These are phyloP conservation scores for Euphorbia peplus DNA, from an alignment of 345 rosid species.

Conservation along the genomic window DNA sequence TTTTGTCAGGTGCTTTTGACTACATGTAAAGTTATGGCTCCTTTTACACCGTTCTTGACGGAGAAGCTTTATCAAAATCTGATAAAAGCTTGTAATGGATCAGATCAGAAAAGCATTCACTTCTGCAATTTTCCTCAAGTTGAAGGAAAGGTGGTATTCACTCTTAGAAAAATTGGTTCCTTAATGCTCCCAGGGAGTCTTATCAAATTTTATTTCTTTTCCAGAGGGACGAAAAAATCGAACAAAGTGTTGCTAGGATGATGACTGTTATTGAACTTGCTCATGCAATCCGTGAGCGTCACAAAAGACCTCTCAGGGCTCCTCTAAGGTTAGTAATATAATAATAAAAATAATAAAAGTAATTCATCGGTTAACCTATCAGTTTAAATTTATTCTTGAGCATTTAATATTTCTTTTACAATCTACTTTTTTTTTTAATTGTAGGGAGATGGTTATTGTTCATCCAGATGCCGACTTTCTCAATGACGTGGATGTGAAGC, in stretches of 20 bases:
- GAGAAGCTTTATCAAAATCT: slow-evolving; percentile 87
- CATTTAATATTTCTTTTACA: slow-evolving; percentile 5
- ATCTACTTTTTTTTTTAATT: slow-evolving; percentile 16
- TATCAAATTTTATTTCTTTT: too few relatives aligned
- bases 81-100: slow-evolving; percentile 60
- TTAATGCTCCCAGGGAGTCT: too few relatives aligned
- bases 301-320: slow-evolving; percentile 78
- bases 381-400: not conserved
- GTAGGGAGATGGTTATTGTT: slow-evolving; percentile 83
- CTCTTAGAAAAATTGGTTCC: too few relatives aligned
- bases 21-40: slow-evolving; percentile 93
- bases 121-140: slow-evolving; percentile 70
- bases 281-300: slow-evolving; percentile 86
- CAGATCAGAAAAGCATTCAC: slow-evolving; percentile 88
- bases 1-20: slow-evolving; percentile 75
- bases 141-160: slow-evolving; percentile 73
- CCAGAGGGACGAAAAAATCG: slow-evolving; percentile 77
- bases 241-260: slow-evolving; percentile 88
- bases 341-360: too few relatives aligned
- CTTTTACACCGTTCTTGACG: slow-evolving; percentile 93
- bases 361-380: slow-evolving; percentile 6
- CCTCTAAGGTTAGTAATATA: slow-evolving; percentile 80
- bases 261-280: slow-evolving; percentile 91
- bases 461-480: slow-evolving; percentile 87
- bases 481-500: slow-evolving; percentile 78